These are phyloP conservation scores for Rhodocollybia butyracea DNA, from an alignment of 768 basidiomycete species.

Conservation along the genomic window DNA sequence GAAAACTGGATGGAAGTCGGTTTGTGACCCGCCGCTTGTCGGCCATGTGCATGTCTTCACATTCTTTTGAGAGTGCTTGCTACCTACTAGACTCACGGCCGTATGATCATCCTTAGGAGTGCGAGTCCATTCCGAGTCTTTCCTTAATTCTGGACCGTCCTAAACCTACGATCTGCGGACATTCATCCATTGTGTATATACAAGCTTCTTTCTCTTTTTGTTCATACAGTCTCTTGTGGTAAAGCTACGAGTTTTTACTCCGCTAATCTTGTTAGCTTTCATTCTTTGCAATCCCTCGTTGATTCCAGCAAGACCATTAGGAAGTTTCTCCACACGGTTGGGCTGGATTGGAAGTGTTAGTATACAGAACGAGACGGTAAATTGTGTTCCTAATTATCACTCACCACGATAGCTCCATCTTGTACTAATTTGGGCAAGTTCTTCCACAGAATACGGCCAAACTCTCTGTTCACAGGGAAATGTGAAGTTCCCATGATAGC, in stretches of 20 bases:
- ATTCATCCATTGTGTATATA: no score
- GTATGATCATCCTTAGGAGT: no score
- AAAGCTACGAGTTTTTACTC: constrained; percentile 2
- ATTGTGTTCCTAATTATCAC: background rate
- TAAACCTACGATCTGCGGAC: no score
- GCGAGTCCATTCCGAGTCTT: no score
- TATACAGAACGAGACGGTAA: background rate
- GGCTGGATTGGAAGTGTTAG: background rate
- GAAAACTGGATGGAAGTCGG: no score
- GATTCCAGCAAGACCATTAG: constrained; percentile 4
- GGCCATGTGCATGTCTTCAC: no score
- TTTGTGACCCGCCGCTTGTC: no score
- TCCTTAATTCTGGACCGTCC: no score
- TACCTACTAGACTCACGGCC: no score
- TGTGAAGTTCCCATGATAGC: background rate
- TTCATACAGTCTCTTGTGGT: background rate
- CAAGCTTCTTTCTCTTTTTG: no score
- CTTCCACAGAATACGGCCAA: background rate
- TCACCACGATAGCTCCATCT: constrained; percentile 3
- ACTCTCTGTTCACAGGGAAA: background rate
- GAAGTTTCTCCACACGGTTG: constrained; percentile 3
- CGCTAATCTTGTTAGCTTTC: constrained; percentile 1
- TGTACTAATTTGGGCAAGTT: background rate
- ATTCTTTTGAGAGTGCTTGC: no score
- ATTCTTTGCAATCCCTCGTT: constrained; percentile 3